Evolutionary conservation across 306 rosid species (phyloP), one percentile per base, ranked within the genome.

Genomic region (Inga oerstediana): DNA sequence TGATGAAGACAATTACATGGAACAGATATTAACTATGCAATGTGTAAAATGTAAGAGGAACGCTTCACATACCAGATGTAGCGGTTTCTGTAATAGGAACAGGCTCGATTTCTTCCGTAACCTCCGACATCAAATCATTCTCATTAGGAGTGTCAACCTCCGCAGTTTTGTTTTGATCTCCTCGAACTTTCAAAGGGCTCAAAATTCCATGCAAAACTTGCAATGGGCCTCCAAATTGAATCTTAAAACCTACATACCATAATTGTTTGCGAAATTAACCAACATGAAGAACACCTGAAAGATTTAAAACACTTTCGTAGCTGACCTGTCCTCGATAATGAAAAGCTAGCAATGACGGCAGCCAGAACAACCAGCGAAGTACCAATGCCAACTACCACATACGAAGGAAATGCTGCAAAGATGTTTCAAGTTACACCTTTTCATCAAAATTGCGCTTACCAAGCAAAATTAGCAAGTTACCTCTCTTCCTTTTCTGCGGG

Each of bases 321-420:
- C 88, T 68, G 20, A 94, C 98, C 95, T 88, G 87, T 92, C 70
- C 87, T 87, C 3, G 91, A 85, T 3, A 86, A 67, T 22, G 92
- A 86, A 70, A 91, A 87, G 39, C 77, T 75, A 74, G 96, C 91
- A 79, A 92, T 67, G 71, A 82, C 84, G 24, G 93, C 89, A 17
- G 89, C 82, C 10, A 92, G 34, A 83, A 88, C 82, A 77, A 87
- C 88, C 68, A 95, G 51, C 20, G 98, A 90, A 82, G 92, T 76
- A 48, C 95, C 93, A 75, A 90, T 64, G 30, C 89, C 89, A 8
- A 87, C 87, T 10, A 89, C 32, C 72, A 85, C 86, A 58, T 76
- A 70, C 10, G 81, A 72, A 86, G 88, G 87, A 82, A 84, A 77
- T 58, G 87, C 97, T 94, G 84, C 87, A 69, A 2, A 79, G n/a